phyloP scores from a whole-genome alignment of 805 yeast genomes.

The Myxozyma lipomycoides region DNA sequence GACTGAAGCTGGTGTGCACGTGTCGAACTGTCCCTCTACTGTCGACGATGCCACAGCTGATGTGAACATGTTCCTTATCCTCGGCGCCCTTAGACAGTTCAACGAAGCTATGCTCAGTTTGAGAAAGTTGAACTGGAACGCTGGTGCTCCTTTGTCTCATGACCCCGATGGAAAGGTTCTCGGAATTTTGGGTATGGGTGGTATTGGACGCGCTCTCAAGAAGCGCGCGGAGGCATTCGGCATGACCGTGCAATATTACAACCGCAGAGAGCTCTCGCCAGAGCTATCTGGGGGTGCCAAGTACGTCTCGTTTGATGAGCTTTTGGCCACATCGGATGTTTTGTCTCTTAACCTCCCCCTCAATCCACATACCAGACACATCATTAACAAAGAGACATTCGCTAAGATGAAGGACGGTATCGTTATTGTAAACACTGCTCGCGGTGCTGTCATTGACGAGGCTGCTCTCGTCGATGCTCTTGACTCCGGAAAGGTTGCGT shows the following conservation, averaged over 20 bases:
- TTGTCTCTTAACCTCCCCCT: constrained; percentile 74
- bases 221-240: constrained; percentile 74
- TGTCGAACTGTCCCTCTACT: constrained; percentile 61
- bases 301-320: constrained; percentile 67
- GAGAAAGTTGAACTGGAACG: constrained; percentile 58
- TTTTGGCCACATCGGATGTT: constrained; percentile 61
- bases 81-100: constrained; percentile 66
- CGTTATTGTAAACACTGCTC: constrained; percentile 75
- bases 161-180: constrained; percentile 73
- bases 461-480: constrained; percentile 49
- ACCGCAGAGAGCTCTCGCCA: constrained; percentile 54
- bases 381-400: constrained; percentile 57
- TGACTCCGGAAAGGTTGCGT: constrained; percentile 50
- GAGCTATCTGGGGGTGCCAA: constrained; percentile 67
- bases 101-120: constrained; percentile 54
- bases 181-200: constrained; percentile 85
- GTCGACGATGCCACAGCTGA: constrained; percentile 72
- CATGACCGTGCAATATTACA: constrained; percentile 69
- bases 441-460: constrained; percentile 77
- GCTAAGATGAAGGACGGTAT: constrained; percentile 74
- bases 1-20: constrained; percentile 51
- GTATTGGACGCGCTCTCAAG: constrained; percentile 79
- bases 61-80: constrained; percentile 58
- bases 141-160: constrained; percentile 59
- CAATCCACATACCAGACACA: constrained; percentile 65